Percentiles rank a stretch among this genome's conserved stretches.
Conservation (phyloP, 2,329 filamentous ascomycete genomes). For the Hypoxylon sp. region DNA sequence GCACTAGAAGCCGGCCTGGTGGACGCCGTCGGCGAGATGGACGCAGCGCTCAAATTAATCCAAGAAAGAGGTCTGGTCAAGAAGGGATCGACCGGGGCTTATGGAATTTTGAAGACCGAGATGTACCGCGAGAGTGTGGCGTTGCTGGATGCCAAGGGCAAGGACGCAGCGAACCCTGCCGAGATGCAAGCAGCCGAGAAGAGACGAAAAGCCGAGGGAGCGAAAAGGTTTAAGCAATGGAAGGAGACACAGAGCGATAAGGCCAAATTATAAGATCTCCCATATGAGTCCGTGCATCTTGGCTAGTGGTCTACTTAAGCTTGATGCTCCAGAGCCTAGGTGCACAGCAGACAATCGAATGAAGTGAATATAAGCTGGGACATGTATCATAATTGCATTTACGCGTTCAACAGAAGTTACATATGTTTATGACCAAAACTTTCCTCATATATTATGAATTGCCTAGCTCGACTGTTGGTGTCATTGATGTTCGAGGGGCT, state of each 20-base stretch:
- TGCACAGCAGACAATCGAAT: not conserved
- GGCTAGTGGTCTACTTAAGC: not conserved
- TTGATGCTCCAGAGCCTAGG: not conserved
- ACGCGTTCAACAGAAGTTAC: not conserved
- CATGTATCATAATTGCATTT: not conserved
- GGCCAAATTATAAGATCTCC: constrained; percentile 56
- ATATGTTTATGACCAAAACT: not conserved
- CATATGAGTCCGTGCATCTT: not conserved
- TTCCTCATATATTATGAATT: not conserved
- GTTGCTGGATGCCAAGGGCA: constrained; percentile 63
- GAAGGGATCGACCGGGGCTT: constrained; percentile 75
- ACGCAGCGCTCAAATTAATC: constrained; percentile 73
- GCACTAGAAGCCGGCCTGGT: constrained; percentile 76
- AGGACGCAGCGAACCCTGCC: constrained; percentile 15
- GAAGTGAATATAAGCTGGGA: not conserved
- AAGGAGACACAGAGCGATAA: constrained; percentile 58
- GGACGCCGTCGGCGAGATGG: constrained; percentile 69
- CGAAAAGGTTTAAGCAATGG: constrained; percentile 63
- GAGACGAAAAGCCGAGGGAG: constrained; percentile 62
- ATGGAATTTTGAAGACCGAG: constrained; percentile 79
- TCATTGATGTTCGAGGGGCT: not conserved
- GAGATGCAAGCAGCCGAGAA: constrained; percentile 65
- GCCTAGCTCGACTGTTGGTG: not conserved
- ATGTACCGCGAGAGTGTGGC: constrained; percentile 77
- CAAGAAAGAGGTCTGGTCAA: constrained; percentile 68